These are phyloP conservation scores for Neonectria sp. DNA, from an alignment of 2,329 filamentous ascomycete species.

Conservation along the genomic window DNA sequence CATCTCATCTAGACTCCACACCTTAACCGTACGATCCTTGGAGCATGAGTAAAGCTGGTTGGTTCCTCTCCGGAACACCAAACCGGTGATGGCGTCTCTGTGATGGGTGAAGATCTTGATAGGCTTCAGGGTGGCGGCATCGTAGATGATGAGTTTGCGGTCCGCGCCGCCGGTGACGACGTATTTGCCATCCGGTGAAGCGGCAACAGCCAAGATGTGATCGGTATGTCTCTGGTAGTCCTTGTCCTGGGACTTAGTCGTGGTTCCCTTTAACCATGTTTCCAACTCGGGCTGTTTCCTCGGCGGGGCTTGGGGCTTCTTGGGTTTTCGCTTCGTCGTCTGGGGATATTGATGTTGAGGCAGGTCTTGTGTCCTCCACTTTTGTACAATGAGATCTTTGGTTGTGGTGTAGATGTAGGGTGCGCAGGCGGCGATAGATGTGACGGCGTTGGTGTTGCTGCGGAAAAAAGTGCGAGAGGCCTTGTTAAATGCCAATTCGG, in stretches of 20 bases:
- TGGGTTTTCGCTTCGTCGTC: constrained; percentile 70
- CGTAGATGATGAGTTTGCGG: constrained; percentile 88
- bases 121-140: constrained; percentile 83
- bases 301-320: constrained; percentile 71
- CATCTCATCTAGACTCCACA: constrained; percentile 93
- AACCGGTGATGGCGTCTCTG: constrained; percentile 86
- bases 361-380: constrained; percentile 86
- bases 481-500: constrained; percentile 77
- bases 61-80: constrained; percentile 88
- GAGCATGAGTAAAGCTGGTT: constrained; percentile 95
- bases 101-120: constrained; percentile 92
- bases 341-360: constrained; percentile 73
- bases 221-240: constrained; percentile 84
- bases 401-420: constrained; percentile 91
- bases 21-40: constrained; percentile 93
- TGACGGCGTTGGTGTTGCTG: constrained; percentile 83
- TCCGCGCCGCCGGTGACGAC: constrained; percentile 93
- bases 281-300: constrained; percentile 75
- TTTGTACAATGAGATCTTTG: constrained; percentile 87
- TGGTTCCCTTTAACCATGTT: constrained; percentile 74
- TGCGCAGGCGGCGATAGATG: constrained; percentile 82
- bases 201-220: constrained; percentile 86
- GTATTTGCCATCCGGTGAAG: constrained; percentile 90
- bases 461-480: constrained; percentile 82
- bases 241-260: constrained; percentile 72